These are phyloP conservation scores for Sclerotinia spermophila DNA, from an alignment of 2,329 filamentous ascomycete genomes.

Conservation along the genomic window DNA sequence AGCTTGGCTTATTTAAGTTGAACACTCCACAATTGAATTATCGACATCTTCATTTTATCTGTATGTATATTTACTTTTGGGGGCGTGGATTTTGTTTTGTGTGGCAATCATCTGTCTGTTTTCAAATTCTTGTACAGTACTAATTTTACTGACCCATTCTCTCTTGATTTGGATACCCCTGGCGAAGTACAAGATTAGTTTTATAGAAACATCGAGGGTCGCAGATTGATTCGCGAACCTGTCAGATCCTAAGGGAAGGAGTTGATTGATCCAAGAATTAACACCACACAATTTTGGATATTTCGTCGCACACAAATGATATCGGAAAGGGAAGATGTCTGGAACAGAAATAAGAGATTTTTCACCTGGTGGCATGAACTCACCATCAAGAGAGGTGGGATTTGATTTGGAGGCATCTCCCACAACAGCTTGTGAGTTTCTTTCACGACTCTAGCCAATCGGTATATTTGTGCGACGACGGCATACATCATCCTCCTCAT, in stretches of 20 bases:
- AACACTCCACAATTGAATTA: background rate
- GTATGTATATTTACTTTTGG: no score
- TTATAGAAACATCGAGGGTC: background rate
- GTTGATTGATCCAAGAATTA: background rate
- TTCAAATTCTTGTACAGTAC: background rate
- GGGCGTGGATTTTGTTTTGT: no score
- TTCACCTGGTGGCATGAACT: conserved; percentile 10
- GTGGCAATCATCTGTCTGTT: background rate
- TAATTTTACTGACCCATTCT: background rate
- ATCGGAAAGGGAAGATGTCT: background rate
- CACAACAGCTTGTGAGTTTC: conserved; percentile 11
- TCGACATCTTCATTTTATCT: background rate
- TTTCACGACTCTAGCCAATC: background rate
- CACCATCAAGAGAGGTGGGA: background rate
- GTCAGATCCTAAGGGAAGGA: background rate
- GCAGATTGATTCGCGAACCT: background rate
- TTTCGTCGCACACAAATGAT: background rate
- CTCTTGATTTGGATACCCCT: background rate
- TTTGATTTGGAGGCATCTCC: conserved; percentile 16
- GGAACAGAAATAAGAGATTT: conserved; percentile 20
- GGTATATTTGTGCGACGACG: background rate
- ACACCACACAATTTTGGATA: background rate
- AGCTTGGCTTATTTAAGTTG: background rate
- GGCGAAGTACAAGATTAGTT: background rate
- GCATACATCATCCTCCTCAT: background rate